Base-by-base conservation (phyloP, 2,329 filamentous ascomycete genomes). In the Rhynchosporium graminicola region DNA sequence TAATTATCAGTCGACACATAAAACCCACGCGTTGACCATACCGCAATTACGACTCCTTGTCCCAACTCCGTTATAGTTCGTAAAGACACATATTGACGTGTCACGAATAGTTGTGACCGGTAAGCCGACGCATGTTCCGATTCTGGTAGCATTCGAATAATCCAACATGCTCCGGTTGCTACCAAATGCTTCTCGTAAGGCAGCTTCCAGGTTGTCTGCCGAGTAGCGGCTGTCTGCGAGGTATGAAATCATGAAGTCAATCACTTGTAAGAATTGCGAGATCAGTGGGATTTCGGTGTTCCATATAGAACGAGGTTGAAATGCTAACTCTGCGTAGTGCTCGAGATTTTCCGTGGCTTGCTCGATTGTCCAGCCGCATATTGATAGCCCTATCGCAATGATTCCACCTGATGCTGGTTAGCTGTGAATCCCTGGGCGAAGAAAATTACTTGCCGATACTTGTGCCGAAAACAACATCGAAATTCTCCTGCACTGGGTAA, bases 291-390 rank as follows among this genome's bases (percentile, higher is more conserved):
- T 50, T 10, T 50, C 28, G 28, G 47, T 50, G 20, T 50, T 50
- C 10, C 7, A 50, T 50, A 50, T 33, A 29, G 28, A 50, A 33
- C 10, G 10, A 50, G 47, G 47, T 50, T 50, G 28, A 50, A 50
- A 50, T 50, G 47, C 47, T 33, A 50, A 50, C 26, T 50, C 13
- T 50, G 10, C 28, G 13, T 50, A 50, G 28, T 13, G 28, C 47
- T 50, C 28, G 47, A 50, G 47, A 50, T 50, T 50, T 50, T 50
- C 47, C 13, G 28, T 50, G 28, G 28, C 47, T 50, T 50, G 28
- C 28, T 50, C 28, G 28, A 50, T 33, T 50, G 47, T 50, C 28
- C 7, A 50, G 47, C 10, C 28, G 47, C 7, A 50, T 50, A 50
- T 50, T 15, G 7, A 50, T 50, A 50, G 20, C 47, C 47, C 10